Evolutionary conservation across 2,329 filamentous ascomycete genomes (phyloP).

Genomic region (Cucurbitaria berberidis): DNA sequence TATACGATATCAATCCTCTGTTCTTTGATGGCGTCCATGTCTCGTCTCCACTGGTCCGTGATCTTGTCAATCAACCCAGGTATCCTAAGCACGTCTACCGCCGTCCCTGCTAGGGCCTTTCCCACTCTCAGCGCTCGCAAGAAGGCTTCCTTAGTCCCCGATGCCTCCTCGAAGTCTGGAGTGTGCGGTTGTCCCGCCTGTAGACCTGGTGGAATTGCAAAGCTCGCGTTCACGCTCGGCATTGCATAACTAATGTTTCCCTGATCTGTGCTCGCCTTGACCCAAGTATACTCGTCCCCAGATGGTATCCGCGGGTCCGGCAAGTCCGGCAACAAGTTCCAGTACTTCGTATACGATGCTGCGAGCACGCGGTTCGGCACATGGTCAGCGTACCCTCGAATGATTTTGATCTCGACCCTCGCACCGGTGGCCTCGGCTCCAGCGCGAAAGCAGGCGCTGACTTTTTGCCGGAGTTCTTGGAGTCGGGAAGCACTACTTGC

Average conservation of each 20-base stretch:
- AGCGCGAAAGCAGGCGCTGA: constrained; percentile 54
- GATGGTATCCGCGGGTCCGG: constrained; percentile 21
- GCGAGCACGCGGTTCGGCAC: constrained; percentile 61
- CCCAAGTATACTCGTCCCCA: constrained; percentile 21
- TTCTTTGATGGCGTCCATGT: constrained; percentile 10
- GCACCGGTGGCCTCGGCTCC: constrained; percentile 60
- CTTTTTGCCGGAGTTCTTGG: constrained; percentile 38
- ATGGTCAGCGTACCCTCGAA: constrained; percentile 60
- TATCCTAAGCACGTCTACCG: constrained; percentile 42
- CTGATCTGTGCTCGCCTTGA: constrained; percentile 65
- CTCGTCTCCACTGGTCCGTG: constrained; percentile 16
- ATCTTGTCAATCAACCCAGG: constrained; percentile 10
- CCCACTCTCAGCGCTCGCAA: constrained; percentile 40
- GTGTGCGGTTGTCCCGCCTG: constrained; percentile 47
- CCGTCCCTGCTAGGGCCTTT: constrained; percentile 47
- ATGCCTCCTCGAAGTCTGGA: constrained; percentile 49
- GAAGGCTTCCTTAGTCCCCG: constrained; percentile 47
- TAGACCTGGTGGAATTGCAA: constrained; percentile 52
- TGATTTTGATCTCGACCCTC: constrained; percentile 51
- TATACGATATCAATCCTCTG: background rate
- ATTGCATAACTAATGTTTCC: constrained; percentile 65
- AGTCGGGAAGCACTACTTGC: constrained; percentile 37
- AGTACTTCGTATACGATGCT: constrained; percentile 38
- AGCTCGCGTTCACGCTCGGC: constrained; percentile 61
- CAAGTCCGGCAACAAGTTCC: constrained; percentile 23